Conservation (phyloP, 1,284 basidiomycete species). For the Cutaneotrichosporon cyanovorans region DNA sequence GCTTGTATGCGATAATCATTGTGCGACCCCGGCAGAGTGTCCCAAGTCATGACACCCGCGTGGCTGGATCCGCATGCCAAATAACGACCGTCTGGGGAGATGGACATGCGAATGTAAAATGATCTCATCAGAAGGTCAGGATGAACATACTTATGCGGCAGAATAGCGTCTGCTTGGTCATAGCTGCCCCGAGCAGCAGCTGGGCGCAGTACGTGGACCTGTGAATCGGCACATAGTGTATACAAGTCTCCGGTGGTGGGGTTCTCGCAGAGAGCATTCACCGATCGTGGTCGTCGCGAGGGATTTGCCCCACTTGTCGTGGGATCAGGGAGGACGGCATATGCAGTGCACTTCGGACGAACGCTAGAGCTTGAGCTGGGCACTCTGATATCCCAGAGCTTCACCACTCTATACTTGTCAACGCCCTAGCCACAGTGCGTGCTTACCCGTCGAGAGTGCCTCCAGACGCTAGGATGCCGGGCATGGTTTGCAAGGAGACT, state of each 20-base stretch:
- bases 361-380: slow-evolving; percentile 18
- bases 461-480: slow-evolving; percentile 40
- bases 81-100: slow-evolving; percentile 38
- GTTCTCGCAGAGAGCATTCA: slow-evolving; percentile 36
- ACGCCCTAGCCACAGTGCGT: not conserved
- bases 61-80: slow-evolving; percentile 34
- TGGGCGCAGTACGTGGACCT: slow-evolving; percentile 36
- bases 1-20: not conserved
- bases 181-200: slow-evolving; percentile 12
- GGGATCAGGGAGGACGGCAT: slow-evolving; percentile 31
- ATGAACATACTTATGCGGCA: slow-evolving; percentile 32
- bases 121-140: slow-evolving; percentile 29
- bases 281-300: slow-evolving; percentile 28
- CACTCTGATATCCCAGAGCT: slow-evolving; percentile 46
- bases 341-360: slow-evolving; percentile 19
- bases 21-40: slow-evolving; percentile 9
- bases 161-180: slow-evolving; percentile 15
- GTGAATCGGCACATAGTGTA: slow-evolving; percentile 35
- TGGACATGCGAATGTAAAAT: slow-evolving; percentile 40
- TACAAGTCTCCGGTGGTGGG: slow-evolving; percentile 36
- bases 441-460: slow-evolving; percentile 44
- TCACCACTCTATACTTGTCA: slow-evolving; percentile 32
- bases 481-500: slow-evolving; percentile 37
- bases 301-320: slow-evolving; percentile 22
- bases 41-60: slow-evolving; percentile 43